phyloP scores from a whole-genome alignment of 805 yeast species.

The Blastobotrys parvus region DNA sequence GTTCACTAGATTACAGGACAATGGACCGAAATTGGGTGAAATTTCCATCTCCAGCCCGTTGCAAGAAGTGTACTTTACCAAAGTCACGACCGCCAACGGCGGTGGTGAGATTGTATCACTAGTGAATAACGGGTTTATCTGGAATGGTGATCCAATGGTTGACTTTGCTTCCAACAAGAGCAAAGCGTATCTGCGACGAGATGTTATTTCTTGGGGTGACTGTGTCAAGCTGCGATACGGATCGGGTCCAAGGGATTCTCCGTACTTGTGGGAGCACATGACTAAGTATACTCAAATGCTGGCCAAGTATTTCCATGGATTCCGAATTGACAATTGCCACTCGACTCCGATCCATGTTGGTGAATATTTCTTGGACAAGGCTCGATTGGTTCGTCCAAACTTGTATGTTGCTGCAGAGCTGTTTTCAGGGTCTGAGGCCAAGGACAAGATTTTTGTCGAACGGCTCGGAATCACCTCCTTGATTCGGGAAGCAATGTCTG shows the following conservation, averaged over 20 bases:
- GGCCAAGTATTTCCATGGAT: slow-evolving; percentile 75
- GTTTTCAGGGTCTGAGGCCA: slow-evolving; percentile 84
- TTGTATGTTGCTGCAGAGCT: slow-evolving; percentile 90
- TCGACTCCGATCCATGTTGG: slow-evolving; percentile 96
- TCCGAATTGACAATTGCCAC: slow-evolving; percentile 91
- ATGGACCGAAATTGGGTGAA: slow-evolving; percentile 73
- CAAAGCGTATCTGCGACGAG: slow-evolving; percentile 78
- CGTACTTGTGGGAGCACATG: slow-evolving; percentile 85
- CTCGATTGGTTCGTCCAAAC: slow-evolving; percentile 76
- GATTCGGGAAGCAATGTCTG: slow-evolving; percentile 96
- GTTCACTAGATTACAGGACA: slow-evolving; percentile 63
- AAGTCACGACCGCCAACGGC: slow-evolving; percentile 38
- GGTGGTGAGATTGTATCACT: slow-evolving; percentile 51
- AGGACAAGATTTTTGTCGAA: slow-evolving; percentile 87
- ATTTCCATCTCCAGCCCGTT: slow-evolving; percentile 52
- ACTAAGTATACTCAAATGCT: slow-evolving; percentile 59
- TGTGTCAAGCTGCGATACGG: slow-evolving; percentile 93
- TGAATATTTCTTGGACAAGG: slow-evolving; percentile 76
- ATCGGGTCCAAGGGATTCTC: slow-evolving; percentile 66
- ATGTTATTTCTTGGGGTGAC: slow-evolving; percentile 96
- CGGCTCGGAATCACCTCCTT: slow-evolving; percentile 81
- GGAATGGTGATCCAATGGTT: slow-evolving; percentile 91
- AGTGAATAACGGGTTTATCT: slow-evolving; percentile 97
- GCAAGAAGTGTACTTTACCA: slow-evolving; percentile 82
- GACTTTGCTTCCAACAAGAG: slow-evolving; percentile 83